These are phyloP conservation scores for Puccinia novopanici DNA, from an alignment of 1,284 basidiomycete species.

Conservation along the genomic window DNA sequence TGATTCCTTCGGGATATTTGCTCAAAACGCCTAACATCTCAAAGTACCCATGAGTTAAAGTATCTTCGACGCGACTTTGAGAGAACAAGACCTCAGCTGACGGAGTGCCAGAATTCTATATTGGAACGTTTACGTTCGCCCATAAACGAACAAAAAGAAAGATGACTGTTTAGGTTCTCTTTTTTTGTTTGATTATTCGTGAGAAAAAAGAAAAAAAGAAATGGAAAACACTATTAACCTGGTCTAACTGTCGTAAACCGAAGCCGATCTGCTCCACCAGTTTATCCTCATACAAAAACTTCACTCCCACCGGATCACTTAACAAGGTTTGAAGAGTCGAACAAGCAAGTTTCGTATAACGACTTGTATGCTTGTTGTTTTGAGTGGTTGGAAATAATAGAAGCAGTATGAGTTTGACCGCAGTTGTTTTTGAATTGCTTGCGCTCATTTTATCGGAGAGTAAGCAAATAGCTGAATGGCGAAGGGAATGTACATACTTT, in stretches of 20 bases:
- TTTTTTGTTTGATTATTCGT: slow-evolving; percentile 15
- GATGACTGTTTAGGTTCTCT: slow-evolving; percentile 55
- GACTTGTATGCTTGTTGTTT: slow-evolving; percentile 61
- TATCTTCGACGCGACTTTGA: slow-evolving; percentile 76
- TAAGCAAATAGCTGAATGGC: not conserved
- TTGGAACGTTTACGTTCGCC: not conserved
- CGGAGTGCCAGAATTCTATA: slow-evolving; percentile 25
- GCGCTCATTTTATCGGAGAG: not conserved
- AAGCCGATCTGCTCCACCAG: slow-evolving; percentile 82
- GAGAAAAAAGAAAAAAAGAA: slow-evolving; percentile 1
- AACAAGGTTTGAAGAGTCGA: slow-evolving; percentile 79
- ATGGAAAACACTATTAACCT: slow-evolving; percentile 64
- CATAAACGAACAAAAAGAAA: not conserved
- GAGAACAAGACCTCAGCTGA: slow-evolving; percentile 76
- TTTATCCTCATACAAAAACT: slow-evolving; percentile 82
- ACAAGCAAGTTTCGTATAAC: slow-evolving; percentile 76
- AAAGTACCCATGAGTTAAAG: slow-evolving; percentile 86
- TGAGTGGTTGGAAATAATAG: not conserved
- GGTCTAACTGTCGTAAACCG: slow-evolving; percentile 87
- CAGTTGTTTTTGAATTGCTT: not conserved
- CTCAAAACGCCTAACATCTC: slow-evolving; percentile 92
- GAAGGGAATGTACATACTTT: slow-evolving; percentile 63
- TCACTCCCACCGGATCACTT: slow-evolving; percentile 76
- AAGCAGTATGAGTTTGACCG: not conserved
- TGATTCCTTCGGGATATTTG: slow-evolving; percentile 80